Conservation (phyloP, 805 yeast genomes). For the Kluyveromyces wickerhamii region DNA sequence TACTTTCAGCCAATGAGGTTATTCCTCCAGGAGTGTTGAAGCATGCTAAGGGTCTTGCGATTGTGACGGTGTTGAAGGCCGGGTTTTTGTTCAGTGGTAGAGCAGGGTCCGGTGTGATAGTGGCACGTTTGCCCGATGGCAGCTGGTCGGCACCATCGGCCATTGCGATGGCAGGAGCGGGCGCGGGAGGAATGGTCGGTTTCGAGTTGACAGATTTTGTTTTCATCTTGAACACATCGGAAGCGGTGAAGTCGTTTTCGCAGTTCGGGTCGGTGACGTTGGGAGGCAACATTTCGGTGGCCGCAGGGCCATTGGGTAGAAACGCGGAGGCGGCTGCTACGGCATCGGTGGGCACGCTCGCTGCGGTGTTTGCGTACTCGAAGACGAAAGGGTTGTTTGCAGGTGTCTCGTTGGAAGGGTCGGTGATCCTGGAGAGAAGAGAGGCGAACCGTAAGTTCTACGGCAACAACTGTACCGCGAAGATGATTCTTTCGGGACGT, state of each 20-base stretch:
- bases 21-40: constrained; percentile 84
- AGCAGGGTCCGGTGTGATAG: constrained; percentile 95
- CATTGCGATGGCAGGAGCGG: constrained; percentile 93
- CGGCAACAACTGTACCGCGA: constrained; percentile 84
- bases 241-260: constrained; percentile 91
- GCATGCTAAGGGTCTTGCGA: constrained; percentile 87
- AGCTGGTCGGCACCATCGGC: constrained; percentile 98
- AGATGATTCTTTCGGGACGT: constrained; percentile 71
- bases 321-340: constrained; percentile 97
- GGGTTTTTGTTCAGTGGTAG: constrained; percentile 94
- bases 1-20: constrained; percentile 78
- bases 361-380: constrained; percentile 89
- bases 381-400: constrained; percentile 96
- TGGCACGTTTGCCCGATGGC: constrained; percentile 90
- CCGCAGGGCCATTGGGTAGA: constrained; percentile 97
- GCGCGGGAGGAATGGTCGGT: constrained; percentile 97
- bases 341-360: constrained; percentile 77
- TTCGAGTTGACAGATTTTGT: constrained; percentile 95
- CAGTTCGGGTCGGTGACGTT: constrained; percentile 90
- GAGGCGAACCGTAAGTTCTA: constrained; percentile 95
- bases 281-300: constrained; percentile 91
- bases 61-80: constrained; percentile 91
- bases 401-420: constrained; percentile 95
- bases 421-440: constrained; percentile 92
- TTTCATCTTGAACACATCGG: constrained; percentile 74